phyloP scores from a whole-genome alignment of 768 basidiomycete species.

The Auricularia sp. region DNA sequence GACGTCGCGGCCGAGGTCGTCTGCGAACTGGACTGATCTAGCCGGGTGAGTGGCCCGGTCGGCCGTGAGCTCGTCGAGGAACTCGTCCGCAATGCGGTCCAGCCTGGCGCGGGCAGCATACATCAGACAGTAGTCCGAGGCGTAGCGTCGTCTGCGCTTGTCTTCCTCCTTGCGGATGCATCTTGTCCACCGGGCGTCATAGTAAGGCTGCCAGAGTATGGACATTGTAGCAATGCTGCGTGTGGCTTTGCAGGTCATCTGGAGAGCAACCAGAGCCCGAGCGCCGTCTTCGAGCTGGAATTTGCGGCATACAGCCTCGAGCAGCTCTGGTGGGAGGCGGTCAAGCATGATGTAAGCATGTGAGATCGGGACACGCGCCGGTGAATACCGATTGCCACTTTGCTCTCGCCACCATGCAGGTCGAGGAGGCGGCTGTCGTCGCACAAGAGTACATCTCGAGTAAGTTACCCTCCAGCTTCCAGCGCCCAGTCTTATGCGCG shows the following conservation, averaged over 20 bases:
- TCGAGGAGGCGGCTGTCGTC: conserved; percentile 38
- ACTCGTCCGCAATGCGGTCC: conserved; percentile 31
- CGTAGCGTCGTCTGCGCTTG: conserved; percentile 14
- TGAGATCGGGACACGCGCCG: background rate
- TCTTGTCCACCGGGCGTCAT: conserved; percentile 37
- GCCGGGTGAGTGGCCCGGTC: conserved; percentile 24
- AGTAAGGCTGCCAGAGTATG: conserved; percentile 46
- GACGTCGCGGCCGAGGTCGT: conserved; percentile 38
- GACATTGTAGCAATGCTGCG: background rate
- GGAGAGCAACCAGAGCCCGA: background rate
- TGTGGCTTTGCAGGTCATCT: background rate
- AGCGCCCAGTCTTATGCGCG: background rate
- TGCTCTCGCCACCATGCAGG: background rate
- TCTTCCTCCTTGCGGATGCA: conserved; percentile 26
- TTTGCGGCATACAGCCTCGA: background rate
- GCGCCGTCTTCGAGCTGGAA: background rate
- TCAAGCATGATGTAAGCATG: background rate
- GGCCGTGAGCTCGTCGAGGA: conserved; percentile 29
- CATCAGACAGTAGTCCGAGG: conserved; percentile 12
- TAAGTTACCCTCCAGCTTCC: conserved; percentile 16
- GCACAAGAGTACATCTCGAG: conserved; percentile 41
- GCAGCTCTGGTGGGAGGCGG: background rate
- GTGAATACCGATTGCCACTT: background rate
- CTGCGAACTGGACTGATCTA: conserved; percentile 27
- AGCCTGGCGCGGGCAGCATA: conserved; percentile 35